A percentile compares a stretch with the other conserved stretches of the same genome.
These are phyloP conservation scores for Barnettozyma hawaiiensis DNA, from an alignment of 1,139 yeast species.

Conservation along the genomic window DNA sequence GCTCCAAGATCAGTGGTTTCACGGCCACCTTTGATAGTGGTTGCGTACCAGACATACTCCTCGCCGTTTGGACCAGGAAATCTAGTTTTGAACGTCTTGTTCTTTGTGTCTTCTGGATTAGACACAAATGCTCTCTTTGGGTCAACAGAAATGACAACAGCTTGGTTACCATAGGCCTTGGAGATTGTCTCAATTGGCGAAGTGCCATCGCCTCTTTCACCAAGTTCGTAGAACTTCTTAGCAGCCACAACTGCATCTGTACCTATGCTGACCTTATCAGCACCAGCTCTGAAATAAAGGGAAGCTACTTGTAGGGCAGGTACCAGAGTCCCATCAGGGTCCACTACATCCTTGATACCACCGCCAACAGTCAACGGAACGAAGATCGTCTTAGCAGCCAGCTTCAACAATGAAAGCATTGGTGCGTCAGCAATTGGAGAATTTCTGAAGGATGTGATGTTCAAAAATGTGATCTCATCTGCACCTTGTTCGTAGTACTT, in stretches of 20 bases:
- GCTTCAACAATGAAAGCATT: conserved; percentile 80
- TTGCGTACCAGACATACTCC: conserved; percentile 84
- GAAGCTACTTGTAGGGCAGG: conserved; percentile 90
- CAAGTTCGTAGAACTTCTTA: conserved; percentile 62
- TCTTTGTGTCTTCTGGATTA: conserved; percentile 54
- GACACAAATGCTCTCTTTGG: conserved; percentile 79
- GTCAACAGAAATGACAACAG: conserved; percentile 94
- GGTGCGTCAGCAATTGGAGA: conserved; percentile 90
- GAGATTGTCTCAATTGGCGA: conserved; percentile 92
- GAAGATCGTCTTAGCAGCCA: conserved; percentile 83
- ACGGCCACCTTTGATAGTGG: conserved; percentile 94
- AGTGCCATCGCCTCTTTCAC: conserved; percentile 55
- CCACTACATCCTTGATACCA: conserved; percentile 85
- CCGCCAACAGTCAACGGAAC: conserved; percentile 98
- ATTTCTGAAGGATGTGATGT: conserved; percentile 91
- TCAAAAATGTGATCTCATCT: conserved; percentile 89
- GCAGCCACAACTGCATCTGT: conserved; percentile 95
- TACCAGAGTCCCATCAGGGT: conserved; percentile 69
- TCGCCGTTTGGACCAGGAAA: conserved; percentile 81
- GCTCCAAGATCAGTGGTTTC: conserved; percentile 89
- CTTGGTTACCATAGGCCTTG: conserved; percentile 87
- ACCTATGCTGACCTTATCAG: conserved; percentile 95
- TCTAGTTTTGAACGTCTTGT: conserved; percentile 54
- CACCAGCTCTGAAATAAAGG: conserved; percentile 89
- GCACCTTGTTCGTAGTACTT: conserved; percentile 91